Conservation (phyloP, 2,329 filamentous ascomycete species). For the Sordariomycetes sp. region DNA sequence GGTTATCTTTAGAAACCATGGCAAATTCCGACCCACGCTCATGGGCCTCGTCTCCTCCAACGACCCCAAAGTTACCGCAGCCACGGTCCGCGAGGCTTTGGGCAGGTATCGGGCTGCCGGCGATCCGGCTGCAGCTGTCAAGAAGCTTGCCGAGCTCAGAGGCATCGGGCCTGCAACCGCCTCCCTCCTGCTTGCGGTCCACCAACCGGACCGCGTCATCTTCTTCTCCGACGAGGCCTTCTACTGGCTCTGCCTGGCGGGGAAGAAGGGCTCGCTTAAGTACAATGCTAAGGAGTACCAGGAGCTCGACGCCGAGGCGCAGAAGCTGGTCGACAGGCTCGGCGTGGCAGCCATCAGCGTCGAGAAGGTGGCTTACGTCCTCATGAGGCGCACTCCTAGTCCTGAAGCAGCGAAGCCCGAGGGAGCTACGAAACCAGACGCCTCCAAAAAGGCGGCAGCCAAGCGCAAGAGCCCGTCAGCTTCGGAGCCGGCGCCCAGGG, state of each 20-base stretch:
- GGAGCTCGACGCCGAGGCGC: slow-evolving; percentile 35
- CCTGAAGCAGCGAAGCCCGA: slow-evolving; percentile 1
- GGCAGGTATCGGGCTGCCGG: slow-evolving; percentile 28
- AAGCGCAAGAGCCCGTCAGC: slow-evolving; percentile 6
- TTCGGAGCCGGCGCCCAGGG: background rate
- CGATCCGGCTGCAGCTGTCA: slow-evolving; percentile 37
- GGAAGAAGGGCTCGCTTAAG: slow-evolving; percentile 45
- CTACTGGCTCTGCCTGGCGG: slow-evolving; percentile 57
- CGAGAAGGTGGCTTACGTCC: slow-evolving; percentile 63
- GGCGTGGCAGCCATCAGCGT: slow-evolving; percentile 49
- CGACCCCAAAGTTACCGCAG: slow-evolving; percentile 30
- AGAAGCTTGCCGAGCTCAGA: slow-evolving; percentile 49
- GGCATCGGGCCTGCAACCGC: slow-evolving; percentile 76
- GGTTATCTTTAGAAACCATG: slow-evolving; percentile 41
- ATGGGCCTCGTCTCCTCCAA: slow-evolving; percentile 57
- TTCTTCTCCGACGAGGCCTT: slow-evolving; percentile 80
- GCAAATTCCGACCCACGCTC: slow-evolving; percentile 52
- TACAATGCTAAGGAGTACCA: slow-evolving; percentile 64
- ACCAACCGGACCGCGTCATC: slow-evolving; percentile 47
- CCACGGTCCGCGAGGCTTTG: slow-evolving; percentile 44
- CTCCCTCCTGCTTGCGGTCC: slow-evolving; percentile 60
- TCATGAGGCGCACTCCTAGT: slow-evolving; percentile 36
- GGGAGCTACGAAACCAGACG: background rate
- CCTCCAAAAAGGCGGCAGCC: background rate
- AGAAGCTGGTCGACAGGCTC: slow-evolving; percentile 36